Percentiles rank a stretch among this genome's conserved stretches.
Evolutionary conservation across 1,284 basidiomycete genomes (phyloP).

Genomic region (Ceratobasidium sp.): DNA sequence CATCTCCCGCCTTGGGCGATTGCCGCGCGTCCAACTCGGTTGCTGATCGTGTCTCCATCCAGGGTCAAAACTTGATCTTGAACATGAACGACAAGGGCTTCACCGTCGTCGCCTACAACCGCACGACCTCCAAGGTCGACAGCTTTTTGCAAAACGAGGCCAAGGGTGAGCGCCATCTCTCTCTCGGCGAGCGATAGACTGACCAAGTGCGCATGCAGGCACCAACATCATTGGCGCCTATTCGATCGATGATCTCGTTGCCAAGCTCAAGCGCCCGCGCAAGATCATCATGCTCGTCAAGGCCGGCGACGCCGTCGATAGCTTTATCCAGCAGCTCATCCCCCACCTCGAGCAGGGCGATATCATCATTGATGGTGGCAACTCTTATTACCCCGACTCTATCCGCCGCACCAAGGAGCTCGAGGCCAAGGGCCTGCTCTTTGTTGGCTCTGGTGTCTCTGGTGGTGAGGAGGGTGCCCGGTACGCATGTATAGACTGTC

Average conservation of each 20-base stretch:
- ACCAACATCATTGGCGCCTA: conserved; percentile 96
- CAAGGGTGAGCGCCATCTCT: conserved; percentile 74
- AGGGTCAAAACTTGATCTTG: conserved; percentile 96
- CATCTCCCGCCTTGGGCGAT: conserved; percentile 48
- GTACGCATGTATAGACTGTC: conserved; percentile 55
- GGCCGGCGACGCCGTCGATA: conserved; percentile 78
- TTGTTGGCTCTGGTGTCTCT: conserved; percentile 98
- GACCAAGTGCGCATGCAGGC: conserved; percentile 62
- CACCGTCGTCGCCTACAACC: conserved; percentile 96
- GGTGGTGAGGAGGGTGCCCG: conserved; percentile 99
- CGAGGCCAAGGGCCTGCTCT: conserved; percentile 93
- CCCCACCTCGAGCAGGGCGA: conserved; percentile 74
- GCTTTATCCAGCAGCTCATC: conserved; percentile 72
- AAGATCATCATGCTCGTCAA: conserved; percentile 97
- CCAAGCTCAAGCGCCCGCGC: conserved; percentile 75
- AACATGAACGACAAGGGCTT: conserved; percentile 99
- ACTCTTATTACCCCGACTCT: conserved; percentile 99
- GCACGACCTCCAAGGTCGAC: conserved; percentile 97
- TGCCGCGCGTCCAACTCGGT: conserved; percentile 45
- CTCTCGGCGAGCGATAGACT: conserved; percentile 10
- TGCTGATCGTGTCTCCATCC: conserved; percentile 44
- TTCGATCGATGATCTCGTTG: conserved; percentile 87
- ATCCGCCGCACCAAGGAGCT: conserved; percentile 95
- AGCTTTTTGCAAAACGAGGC: conserved; percentile 96
- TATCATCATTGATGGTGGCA: conserved; percentile 99